Conservation (phyloP, 208 protist species). For the Leptomonas pyrrhocoris region DNA sequence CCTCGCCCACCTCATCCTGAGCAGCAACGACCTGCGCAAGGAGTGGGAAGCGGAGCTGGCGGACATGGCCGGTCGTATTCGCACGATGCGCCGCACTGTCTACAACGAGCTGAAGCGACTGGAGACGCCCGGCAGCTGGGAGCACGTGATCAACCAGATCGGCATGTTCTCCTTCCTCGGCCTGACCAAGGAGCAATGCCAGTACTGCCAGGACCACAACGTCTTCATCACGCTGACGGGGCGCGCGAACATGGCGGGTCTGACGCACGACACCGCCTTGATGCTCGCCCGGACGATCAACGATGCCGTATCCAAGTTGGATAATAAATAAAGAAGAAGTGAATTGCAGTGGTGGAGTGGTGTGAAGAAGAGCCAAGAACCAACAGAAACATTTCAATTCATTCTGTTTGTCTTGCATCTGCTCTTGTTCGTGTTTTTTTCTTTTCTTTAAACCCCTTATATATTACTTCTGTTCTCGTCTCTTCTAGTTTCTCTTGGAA, state of each 20-base stretch:
- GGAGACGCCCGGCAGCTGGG: constrained; percentile 91
- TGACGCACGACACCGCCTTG: constrained; percentile 63
- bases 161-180: constrained; percentile 99
- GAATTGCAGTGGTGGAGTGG: background rate
- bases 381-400: constrained; percentile 14
- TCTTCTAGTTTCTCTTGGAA: background rate
- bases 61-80: constrained; percentile 86
- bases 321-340: constrained; percentile 23
- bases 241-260: constrained; percentile 84
- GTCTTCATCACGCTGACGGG: constrained; percentile 79
- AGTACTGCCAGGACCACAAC: constrained; percentile 66
- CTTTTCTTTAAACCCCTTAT: background rate
- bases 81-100: constrained; percentile 76
- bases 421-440: constrained; percentile 9
- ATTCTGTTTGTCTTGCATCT: constrained; percentile 4
- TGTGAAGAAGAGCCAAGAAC: constrained; percentile 3
- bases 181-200: constrained; percentile 87
- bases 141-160: constrained; percentile 96
- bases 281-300: constrained; percentile 73
- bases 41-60: constrained; percentile 94
- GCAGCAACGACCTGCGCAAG: constrained; percentile 65
- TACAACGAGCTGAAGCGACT: constrained; percentile 72
- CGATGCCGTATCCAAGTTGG: constrained; percentile 53
- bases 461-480: background rate
- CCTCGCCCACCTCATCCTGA: constrained; percentile 93